These are phyloP conservation scores for Daldinia grandis DNA, from an alignment of 495 filamentous ascomycete species.

Conservation along the genomic window DNA sequence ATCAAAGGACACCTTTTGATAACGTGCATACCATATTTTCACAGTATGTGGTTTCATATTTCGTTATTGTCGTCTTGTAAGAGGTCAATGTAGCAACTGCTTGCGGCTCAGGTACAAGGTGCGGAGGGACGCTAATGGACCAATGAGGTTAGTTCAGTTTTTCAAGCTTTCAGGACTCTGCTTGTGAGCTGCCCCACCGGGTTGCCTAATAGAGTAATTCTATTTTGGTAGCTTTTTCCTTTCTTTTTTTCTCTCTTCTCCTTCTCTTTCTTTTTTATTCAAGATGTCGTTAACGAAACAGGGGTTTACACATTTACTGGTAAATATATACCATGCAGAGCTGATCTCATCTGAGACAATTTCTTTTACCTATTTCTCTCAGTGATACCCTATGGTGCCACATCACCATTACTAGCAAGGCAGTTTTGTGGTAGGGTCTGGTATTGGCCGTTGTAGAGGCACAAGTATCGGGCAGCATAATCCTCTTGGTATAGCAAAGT, in stretches of 20 bases:
- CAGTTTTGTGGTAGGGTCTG: background rate
- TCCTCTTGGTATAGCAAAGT: background rate
- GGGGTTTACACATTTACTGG: background rate
- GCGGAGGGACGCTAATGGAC: slow-evolving; percentile 10
- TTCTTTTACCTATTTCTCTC: background rate
- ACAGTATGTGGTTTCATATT: slow-evolving; percentile 8
- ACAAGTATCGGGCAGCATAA: background rate
- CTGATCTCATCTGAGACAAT: background rate
- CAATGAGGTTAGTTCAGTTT: slow-evolving; percentile 23
- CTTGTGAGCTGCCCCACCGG: slow-evolving; percentile 5
- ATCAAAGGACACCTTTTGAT: slow-evolving; percentile 9
- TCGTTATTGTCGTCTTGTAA: slow-evolving; percentile 8
- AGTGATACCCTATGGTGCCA: background rate
- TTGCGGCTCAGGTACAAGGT: slow-evolving; percentile 31
- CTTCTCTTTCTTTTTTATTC: background rate
- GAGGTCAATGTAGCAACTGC: slow-evolving; percentile 20
- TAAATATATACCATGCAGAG: background rate
- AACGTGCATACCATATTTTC: background rate
- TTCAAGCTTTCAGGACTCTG: slow-evolving; percentile 1
- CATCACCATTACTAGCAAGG: background rate
- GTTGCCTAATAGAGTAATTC: slow-evolving; percentile 21
- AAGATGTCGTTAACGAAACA: background rate
- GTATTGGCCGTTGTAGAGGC: background rate
- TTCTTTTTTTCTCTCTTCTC: background rate
- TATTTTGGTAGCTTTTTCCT: background rate